Base-by-base conservation (phyloP, 345 rosid genomes). In the Linum tenue region DNA sequence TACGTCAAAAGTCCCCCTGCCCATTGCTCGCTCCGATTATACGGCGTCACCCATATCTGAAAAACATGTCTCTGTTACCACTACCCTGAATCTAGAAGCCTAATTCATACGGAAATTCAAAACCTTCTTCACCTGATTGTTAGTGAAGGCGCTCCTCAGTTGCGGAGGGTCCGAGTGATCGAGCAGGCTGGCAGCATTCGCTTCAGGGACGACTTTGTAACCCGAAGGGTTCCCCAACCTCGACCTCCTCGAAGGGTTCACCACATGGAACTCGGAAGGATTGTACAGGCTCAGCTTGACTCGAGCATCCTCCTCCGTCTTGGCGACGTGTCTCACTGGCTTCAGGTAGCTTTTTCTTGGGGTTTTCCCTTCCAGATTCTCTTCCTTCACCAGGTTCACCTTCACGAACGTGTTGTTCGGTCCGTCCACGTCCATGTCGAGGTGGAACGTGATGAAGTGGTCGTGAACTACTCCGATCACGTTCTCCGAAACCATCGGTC, bases 141-240 rank as follows among this genome's bases (percentile, higher is more conserved):
- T 81, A 0, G 92, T 89, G 71, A 84, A 89, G 65, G 87, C 89
- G 37, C 69, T 67, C 80, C 96, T 78, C 61, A 70, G 58, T 59
- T 88, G 96, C 0, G 95, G 95, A 14, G 96, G 96, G 70, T 86
- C 96, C 9, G 78, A 76, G 11, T 51, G 89, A 73, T 84, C 91
- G 51, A 91, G 96, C 75, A 91, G 62, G 79, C 86, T 84, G 77
- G 94, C 96, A 0, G 85, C 88, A 0, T 67, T 91, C 6, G 76
- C 88, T 50, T 78, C 83, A 0, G 91, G 92, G n/a, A 88, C 91
- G 12, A 91, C 61, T 69, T 81, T 88, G 76, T 88, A 86, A 37
- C 90, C 96, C 0, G 84, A 62, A 0, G 94, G 96, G 60, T 89
- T 91, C 56, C 90, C 91, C 16, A 88, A 69, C 65, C 84, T 72